Evolutionary conservation across 768 basidiomycete species (phyloP).

Genomic region (Trametes cinnabarina): DNA sequence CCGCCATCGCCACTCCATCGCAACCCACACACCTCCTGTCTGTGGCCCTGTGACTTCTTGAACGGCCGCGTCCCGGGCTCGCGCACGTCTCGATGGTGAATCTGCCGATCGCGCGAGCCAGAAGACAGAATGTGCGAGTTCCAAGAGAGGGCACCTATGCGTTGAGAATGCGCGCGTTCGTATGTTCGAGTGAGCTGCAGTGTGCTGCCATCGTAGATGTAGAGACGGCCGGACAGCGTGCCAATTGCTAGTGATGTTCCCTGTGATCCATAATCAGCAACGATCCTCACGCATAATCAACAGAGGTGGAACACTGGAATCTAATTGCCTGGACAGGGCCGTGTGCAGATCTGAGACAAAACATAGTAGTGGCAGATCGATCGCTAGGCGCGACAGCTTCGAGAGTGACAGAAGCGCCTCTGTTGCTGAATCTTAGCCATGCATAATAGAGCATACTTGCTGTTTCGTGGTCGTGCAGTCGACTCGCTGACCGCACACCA

Average conservation of each 20-base stretch:
- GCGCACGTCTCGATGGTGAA: slow-evolving; percentile 91
- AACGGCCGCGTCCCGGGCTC: slow-evolving; percentile 64
- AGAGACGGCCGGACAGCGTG: slow-evolving; percentile 82
- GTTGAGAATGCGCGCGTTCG: slow-evolving; percentile 77
- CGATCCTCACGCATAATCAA: too few species aligned
- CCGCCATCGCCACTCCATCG: slow-evolving; percentile 75
- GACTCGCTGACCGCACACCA: too few species aligned
- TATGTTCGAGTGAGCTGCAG: slow-evolving; percentile 79
- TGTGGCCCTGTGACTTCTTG: slow-evolving; percentile 67
- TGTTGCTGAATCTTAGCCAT: too few species aligned
- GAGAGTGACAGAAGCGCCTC: neutral
- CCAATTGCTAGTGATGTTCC: slow-evolving; percentile 92
- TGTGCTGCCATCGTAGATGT: slow-evolving; percentile 89
- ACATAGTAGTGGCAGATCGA: neutral
- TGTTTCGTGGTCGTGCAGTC: too few species aligned
- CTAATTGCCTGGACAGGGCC: too few species aligned
- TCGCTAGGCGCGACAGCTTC: neutral
- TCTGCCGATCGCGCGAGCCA: slow-evolving; percentile 86
- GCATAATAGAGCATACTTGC: too few species aligned
- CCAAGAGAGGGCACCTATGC: slow-evolving; percentile 95
- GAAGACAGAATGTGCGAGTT: slow-evolving; percentile 84
- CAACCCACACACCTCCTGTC: slow-evolving; percentile 95
- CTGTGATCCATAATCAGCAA: slow-evolving; percentile 28
- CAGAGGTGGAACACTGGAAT: too few species aligned
- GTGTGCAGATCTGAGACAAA: neutral